Evolutionary conservation across 2,329 filamentous ascomycete genomes (phyloP).

Genomic region (Ophioceras dolichostomum): DNA sequence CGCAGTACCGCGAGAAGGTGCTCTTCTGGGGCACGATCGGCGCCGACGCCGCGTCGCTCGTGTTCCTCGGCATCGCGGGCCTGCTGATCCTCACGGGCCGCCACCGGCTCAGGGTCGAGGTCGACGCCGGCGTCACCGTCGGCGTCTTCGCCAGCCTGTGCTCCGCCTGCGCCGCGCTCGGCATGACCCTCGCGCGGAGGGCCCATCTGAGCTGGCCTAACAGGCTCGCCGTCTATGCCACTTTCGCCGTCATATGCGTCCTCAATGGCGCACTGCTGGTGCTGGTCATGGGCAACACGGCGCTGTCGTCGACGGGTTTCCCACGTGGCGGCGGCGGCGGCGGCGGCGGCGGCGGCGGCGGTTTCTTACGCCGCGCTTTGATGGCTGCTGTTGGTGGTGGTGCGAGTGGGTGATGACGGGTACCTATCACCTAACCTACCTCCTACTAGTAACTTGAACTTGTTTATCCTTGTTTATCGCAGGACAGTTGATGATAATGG

Average conservation of each 20-base stretch:
- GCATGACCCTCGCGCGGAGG: constrained; percentile 40
- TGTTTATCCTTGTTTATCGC: too few relatives aligned
- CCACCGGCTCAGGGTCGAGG: constrained; percentile 55
- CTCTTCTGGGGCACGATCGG: constrained; percentile 40
- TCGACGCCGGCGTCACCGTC: constrained; percentile 60
- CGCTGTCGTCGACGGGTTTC: too few relatives aligned
- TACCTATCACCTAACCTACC: too few relatives aligned
- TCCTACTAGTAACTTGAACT: too few relatives aligned
- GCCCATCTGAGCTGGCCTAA: constrained; percentile 29
- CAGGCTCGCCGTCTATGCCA: constrained; percentile 26
- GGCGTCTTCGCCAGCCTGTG: constrained; percentile 56
- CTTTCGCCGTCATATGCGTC: constrained; percentile 32
- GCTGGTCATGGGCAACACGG: constrained; percentile 29
- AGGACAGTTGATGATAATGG: too few relatives aligned
- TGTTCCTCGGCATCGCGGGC: constrained; percentile 51
- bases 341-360: too few relatives aligned
- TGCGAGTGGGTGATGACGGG: too few relatives aligned
- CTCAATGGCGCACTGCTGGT: constrained; percentile 40
- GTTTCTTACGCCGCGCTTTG: too few relatives aligned
- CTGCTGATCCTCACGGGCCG: constrained; percentile 57
- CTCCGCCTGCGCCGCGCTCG: constrained; percentile 49
- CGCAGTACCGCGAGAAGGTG: constrained; percentile 38
- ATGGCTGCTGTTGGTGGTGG: too few relatives aligned
- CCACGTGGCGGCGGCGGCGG: too few relatives aligned
- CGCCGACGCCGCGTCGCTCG: constrained; percentile 45